These are phyloP conservation scores for Thraustotheca clavata DNA, from an alignment of 352 stramenopile genomes.

Conservation along the genomic window DNA sequence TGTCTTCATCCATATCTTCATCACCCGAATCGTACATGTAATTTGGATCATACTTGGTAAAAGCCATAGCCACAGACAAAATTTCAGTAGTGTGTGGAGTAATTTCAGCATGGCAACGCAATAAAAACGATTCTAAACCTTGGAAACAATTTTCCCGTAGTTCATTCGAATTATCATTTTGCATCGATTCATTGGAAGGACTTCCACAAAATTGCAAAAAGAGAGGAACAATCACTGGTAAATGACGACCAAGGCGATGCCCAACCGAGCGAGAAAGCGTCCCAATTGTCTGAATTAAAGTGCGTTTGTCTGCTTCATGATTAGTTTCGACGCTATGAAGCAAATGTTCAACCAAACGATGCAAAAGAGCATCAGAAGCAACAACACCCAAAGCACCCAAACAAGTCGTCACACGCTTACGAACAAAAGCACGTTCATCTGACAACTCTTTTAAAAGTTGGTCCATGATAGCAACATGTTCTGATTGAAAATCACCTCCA, in stretches of 20 bases:
- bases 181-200: constrained; percentile 85
- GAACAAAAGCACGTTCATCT: constrained; percentile 80
- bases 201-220: constrained; percentile 93
- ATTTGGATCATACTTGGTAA: constrained; percentile 98
- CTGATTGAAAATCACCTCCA: constrained; percentile 79
- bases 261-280: constrained; percentile 94
- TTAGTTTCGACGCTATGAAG: constrained; percentile 85
- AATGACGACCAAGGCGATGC: constrained; percentile 91
- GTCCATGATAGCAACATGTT: constrained; percentile 88
- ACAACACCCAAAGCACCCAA: constrained; percentile 94
- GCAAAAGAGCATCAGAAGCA: constrained; percentile 90
- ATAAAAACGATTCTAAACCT: constrained; percentile 95
- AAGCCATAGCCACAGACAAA: constrained; percentile 82
- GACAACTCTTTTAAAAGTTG: constrained; percentile 76
- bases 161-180: constrained; percentile 93
- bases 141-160: constrained; percentile 97
- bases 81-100: constrained; percentile 91
- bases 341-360: constrained; percentile 88
- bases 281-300: constrained; percentile 95
- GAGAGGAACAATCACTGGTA: constrained; percentile 94
- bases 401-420: constrained; percentile 94
- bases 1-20: constrained; percentile 58
- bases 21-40: constrained; percentile 96
- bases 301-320: constrained; percentile 45
- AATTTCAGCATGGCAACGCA: constrained; percentile 94